Evolutionary conservation across 257 asterid genomes (phyloP), one percentile per base, ranked within the genome.

Genomic region (Buddleja alternifolia): DNA sequence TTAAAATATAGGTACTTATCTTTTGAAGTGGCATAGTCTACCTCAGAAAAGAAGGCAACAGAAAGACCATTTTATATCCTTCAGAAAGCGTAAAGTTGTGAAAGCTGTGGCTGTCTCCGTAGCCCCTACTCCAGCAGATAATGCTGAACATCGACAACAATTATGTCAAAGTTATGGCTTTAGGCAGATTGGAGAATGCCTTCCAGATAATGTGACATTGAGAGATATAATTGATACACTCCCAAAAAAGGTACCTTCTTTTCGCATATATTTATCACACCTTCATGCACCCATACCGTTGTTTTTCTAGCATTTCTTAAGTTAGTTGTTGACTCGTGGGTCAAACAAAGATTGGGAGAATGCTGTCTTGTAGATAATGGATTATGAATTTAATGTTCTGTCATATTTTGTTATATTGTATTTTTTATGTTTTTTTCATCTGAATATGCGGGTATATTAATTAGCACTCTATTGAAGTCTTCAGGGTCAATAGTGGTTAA

Each of bases 151-250:
- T 11, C 78, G 97, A 50, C 75, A 84, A 53, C 74, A 67, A 66
- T 77, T 91, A 74, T 66, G 82, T 61, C 82, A 86, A 75, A 81
- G 82, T 40, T 94, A 91, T 56, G 99, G 97, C 34, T 89, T 94
- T 81, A 82, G 86, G 53, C 82, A 94, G 75, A 94, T 91, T 69
- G 97, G 97, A 73, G 97, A 94, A 75, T 89, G 93, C 14, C 90
- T 94, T 77, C 99, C 97, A 7, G 93, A 83, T 69, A 78, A 78
- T 29, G 84, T 91, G 44, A 87, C 95, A 5, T 29, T 94, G 64
- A 91, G 85, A 75, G 92, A 91, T 75, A 86, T 91, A 62, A 56
- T 69, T 25, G 95, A 91, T 10, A 87, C 95, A 10, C 90, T 94
- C 69, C 97, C 99, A 1, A 89, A 78, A 69, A 87, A 94, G 97